Conservation (phyloP, 2,329 filamentous ascomycete species). For the Onygena corvina region DNA sequence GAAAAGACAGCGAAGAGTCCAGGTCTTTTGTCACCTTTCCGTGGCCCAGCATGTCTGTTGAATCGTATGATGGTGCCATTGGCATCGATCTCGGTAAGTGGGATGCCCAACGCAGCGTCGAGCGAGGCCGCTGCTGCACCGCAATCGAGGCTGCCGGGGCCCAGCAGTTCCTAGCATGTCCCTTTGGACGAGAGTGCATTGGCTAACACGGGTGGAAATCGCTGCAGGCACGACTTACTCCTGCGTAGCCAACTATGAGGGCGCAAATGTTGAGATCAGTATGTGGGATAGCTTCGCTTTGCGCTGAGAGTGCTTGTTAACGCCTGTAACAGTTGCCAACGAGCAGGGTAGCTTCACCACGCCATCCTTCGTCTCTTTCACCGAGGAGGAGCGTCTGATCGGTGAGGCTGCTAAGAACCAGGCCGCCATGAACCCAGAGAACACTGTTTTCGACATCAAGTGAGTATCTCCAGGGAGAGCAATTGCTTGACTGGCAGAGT, state of each 20-base stretch:
- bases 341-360: constrained; percentile 99
- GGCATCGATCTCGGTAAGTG: constrained; percentile 96
- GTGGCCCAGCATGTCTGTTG: constrained; percentile 68
- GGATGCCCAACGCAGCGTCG: too few relatives aligned
- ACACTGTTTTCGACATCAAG: constrained; percentile 99
- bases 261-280: constrained; percentile 99
- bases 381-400: constrained; percentile 95
- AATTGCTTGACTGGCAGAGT: background rate
- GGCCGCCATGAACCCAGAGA: constrained; percentile 96
- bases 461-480: constrained; percentile 39
- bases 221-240: constrained; percentile 90
- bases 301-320: constrained; percentile 16
- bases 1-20: background rate
- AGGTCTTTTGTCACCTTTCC: constrained; percentile 5
- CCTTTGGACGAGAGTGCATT: constrained; percentile 17
- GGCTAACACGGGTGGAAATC: constrained; percentile 11
- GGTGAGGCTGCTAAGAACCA: constrained; percentile 99
- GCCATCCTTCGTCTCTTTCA: constrained; percentile 98
- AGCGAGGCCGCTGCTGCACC: too few relatives aligned
- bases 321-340: constrained; percentile 61
- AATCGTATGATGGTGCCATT: constrained; percentile 99
- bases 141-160: background rate
- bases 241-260: constrained; percentile 98
- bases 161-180: background rate
- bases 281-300: constrained; percentile 29